phyloP scores from a whole-genome alignment of 345 rosid genomes.

The Populus alba region DNA sequence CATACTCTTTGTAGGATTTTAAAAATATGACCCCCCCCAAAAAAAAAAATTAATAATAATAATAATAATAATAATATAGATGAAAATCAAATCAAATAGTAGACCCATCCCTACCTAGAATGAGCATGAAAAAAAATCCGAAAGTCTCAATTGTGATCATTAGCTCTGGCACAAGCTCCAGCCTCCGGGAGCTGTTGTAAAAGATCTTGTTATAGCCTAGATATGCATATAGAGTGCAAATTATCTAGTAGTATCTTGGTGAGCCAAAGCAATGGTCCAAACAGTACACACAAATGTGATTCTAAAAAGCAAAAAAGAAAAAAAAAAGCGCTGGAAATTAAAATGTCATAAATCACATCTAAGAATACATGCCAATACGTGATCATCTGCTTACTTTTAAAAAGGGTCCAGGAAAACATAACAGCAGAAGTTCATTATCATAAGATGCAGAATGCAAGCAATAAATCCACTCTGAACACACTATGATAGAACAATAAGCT shows the following conservation, averaged over 20 bases:
- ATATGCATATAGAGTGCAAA: neutral
- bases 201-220: neutral
- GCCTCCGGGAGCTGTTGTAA: neutral
- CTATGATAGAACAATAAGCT: neutral
- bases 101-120: neutral
- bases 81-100: too few species aligned
- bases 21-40: neutral
- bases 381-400: neutral
- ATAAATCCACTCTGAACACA: neutral
- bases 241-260: neutral
- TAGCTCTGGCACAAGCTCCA: neutral
- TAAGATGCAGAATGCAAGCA: neutral
- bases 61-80: too few species aligned
- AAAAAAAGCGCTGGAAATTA: too few species aligned
- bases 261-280: neutral
- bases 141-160: neutral
- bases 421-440: neutral
- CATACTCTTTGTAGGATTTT: neutral
- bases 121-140: neutral
- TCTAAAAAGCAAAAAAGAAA: neutral
- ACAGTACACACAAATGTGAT: neutral
- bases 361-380: neutral
- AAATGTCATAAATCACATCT: neutral
- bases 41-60: too few species aligned
- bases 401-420: neutral